These are phyloP conservation scores for Vigna reflexopilosa DNA, from an alignment of 306 rosid genomes.

Conservation along the genomic window DNA sequence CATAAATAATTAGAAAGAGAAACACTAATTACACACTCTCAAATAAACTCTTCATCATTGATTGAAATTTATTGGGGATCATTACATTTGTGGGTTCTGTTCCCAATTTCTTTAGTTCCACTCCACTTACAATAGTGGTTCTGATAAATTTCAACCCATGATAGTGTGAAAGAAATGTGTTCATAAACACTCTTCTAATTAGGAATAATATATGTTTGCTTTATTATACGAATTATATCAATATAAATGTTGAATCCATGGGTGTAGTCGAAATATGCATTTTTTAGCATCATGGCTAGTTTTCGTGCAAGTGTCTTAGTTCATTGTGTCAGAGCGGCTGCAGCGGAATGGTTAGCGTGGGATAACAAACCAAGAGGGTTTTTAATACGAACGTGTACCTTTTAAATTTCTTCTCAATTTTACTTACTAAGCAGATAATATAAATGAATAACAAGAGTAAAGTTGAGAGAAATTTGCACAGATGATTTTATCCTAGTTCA, in stretches of 20 bases:
- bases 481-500: too few species aligned
- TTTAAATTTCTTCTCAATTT: too few species aligned
- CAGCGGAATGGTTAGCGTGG: too few species aligned
- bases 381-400: too few species aligned
- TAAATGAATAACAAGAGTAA: too few species aligned
- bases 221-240: not conserved
- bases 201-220: not conserved
- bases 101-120: not conserved
- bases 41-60: not conserved
- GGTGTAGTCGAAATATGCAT: not conserved
- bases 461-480: too few species aligned
- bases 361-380: too few species aligned
- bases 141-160: not conserved
- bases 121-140: not conserved
- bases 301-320: not conserved
- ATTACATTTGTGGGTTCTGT: not conserved
- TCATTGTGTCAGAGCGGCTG: too few species aligned
- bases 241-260: not conserved
- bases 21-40: not conserved
- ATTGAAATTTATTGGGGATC: not conserved
- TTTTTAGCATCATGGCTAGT: constrained; percentile 7
- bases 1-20: not conserved
- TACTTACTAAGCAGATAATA: too few species aligned
- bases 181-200: not conserved
- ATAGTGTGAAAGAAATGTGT: not conserved